Evolutionary conservation across 768 basidiomycete genomes (phyloP).

Genomic region (Amanita brunnescens): DNA sequence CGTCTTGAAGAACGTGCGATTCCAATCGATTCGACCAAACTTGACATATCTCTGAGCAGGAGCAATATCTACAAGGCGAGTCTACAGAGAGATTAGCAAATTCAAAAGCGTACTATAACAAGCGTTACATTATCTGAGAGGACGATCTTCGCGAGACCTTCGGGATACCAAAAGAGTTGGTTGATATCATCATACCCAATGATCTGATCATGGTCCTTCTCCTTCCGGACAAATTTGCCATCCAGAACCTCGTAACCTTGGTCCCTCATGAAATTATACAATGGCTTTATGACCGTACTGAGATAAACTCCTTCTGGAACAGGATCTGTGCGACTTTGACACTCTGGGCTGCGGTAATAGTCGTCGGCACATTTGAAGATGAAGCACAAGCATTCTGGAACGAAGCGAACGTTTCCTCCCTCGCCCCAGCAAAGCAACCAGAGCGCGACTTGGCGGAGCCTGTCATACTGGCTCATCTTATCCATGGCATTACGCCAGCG

Average conservation of each 20-base stretch:
- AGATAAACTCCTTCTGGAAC: constrained; percentile 94
- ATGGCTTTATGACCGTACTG: constrained; percentile 82
- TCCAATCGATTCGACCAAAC: constrained; percentile 90
- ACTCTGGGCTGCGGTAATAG: constrained; percentile 97
- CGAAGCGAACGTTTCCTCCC: constrained; percentile 94
- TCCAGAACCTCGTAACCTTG: constrained; percentile 95
- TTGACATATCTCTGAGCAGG: constrained; percentile 92
- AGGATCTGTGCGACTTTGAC: constrained; percentile 88
- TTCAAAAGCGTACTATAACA: constrained; percentile 6
- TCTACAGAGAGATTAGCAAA: constrained; percentile 32
- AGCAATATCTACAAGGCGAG: constrained; percentile 84
- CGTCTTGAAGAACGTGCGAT: constrained; percentile 95
- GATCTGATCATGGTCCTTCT: constrained; percentile 91
- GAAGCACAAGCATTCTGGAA: constrained; percentile 95
- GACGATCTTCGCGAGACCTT: constrained; percentile 90
- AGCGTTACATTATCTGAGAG: constrained; percentile 71
- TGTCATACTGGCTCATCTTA: constrained; percentile 98
- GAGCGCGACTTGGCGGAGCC: constrained; percentile 91
- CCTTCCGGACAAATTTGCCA: constrained; percentile 88
- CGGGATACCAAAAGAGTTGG: constrained; percentile 99
- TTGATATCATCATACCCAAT: constrained; percentile 99
- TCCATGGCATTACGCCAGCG: constrained; percentile 99
- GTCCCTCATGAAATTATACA: constrained; percentile 94
- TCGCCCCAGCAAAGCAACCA: constrained; percentile 98
- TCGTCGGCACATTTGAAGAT: constrained; percentile 99